Evolutionary conservation across 306 rosid genomes (phyloP).

Genomic region (Begonia masoniana): DNA sequence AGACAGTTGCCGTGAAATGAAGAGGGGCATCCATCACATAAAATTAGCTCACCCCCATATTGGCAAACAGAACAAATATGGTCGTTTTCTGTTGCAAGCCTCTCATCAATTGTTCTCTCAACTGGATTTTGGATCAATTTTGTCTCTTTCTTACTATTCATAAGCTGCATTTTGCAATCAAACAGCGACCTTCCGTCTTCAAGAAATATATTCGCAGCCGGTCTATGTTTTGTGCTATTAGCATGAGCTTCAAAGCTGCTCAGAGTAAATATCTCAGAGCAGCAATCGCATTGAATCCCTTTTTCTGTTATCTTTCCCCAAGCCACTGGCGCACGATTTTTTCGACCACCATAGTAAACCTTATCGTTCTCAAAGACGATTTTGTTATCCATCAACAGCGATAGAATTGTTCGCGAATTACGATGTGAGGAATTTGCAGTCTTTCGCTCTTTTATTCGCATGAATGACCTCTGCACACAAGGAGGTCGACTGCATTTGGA

Average conservation of each 20-base stretch:
- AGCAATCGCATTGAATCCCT: constrained; percentile 57
- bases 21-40: constrained; percentile 53
- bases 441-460: not conserved
- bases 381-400: constrained; percentile 20
- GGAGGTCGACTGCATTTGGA: not conserved
- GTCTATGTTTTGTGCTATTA: constrained; percentile 41
- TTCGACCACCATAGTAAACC: constrained; percentile 17
- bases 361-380: constrained; percentile 9
- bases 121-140: no score
- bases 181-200: constrained; percentile 44
- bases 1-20: constrained; percentile 35
- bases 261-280: constrained; percentile 18
- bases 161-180: constrained; percentile 27
- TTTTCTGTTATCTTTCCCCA: constrained; percentile 23
- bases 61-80: constrained; percentile 33
- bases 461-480: not conserved
- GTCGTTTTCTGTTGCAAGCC: constrained; percentile 12
- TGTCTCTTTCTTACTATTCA: not conserved
- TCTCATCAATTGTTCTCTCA: no score
- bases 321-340: not conserved
- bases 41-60: constrained; percentile 36
- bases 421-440: not conserved
- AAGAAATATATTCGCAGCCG: constrained; percentile 35
- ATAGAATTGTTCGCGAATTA: constrained; percentile 14
- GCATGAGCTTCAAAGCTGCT: constrained; percentile 48